A percentile compares a stretch with the other conserved stretches of the same genome.
Evolutionary conservation across 2,329 filamentous ascomycete genomes (phyloP).

Genomic region (Cyphellophora europaea): DNA sequence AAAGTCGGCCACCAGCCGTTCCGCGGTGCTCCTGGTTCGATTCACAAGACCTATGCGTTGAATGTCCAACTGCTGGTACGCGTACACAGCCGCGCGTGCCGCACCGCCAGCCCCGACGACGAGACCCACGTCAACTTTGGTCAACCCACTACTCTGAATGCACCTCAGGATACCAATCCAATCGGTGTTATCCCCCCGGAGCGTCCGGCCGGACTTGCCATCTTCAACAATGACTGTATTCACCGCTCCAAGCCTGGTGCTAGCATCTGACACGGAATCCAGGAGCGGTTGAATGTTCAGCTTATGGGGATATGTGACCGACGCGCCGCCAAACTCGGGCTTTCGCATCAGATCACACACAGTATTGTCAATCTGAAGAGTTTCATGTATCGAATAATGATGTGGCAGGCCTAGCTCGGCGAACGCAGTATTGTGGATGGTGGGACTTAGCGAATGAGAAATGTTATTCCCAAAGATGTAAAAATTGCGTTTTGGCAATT

Average conservation of each 20-base stretch:
- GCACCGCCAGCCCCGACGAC: slow-evolving; percentile 19
- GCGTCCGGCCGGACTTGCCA: slow-evolving; percentile 2
- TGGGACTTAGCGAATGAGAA: slow-evolving; percentile 12
- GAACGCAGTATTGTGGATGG: slow-evolving; percentile 33
- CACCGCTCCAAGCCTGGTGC: slow-evolving; percentile 5
- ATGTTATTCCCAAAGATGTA: slow-evolving; percentile 15
- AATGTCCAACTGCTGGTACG: slow-evolving; percentile 5
- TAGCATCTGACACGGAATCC: slow-evolving; percentile 7
- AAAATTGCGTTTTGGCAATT: too few relatives aligned
- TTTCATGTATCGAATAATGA: slow-evolving; percentile 52
- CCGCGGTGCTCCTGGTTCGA: slow-evolving; percentile 1
- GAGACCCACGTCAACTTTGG: slow-evolving; percentile 15
- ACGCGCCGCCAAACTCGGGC: slow-evolving; percentile 71
- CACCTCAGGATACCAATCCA: slow-evolving; percentile 22
- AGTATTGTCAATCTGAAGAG: slow-evolving; percentile 6
- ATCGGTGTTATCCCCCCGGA: slow-evolving; percentile 23
- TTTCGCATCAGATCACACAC: slow-evolving; percentile 60
- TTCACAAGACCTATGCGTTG: slow-evolving; percentile 4
- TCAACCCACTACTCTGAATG: slow-evolving; percentile 13
- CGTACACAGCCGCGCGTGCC: slow-evolving; percentile 21
- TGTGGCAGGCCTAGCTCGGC: slow-evolving; percentile 81
- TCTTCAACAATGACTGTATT: slow-evolving; percentile 8
- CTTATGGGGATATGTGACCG: slow-evolving; percentile 42
- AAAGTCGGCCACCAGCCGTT: slow-evolving; percentile 2
- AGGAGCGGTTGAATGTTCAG: slow-evolving; percentile 8